Base-by-base conservation (phyloP, 495 filamentous ascomycete genomes). In the Penicillium atrosanguineum region DNA sequence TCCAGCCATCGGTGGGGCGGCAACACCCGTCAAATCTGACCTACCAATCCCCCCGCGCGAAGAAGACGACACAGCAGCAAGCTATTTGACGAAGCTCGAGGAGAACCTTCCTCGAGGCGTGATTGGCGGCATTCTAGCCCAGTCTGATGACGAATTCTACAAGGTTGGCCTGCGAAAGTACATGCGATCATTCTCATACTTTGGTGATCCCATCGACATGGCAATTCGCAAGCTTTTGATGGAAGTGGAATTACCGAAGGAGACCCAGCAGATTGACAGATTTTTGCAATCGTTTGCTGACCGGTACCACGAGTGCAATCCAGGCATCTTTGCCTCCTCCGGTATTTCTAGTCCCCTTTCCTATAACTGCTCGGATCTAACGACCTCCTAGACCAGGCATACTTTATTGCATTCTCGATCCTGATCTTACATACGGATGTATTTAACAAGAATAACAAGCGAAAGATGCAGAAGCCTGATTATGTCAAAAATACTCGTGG, bases 371-470 rank as follows among this genome's bases (percentile, higher is more conserved):
- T 39, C 69, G 34, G 21, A 20, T 44, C 50, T 47, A 57, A 50
- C 43, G 28, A 25, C 16, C 47, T 47, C 49, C 31, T 58, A 80
- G 94, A 97, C 59, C 89, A 97, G 72, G 91, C 94, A 38, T 96
- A 97, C 69, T 95, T 97, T 63, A 91, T 97, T 59, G 90, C 94
- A 15, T 99, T 97, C 62, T 97, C 95, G 2, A 86, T 97, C 39
- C 75, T 99, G 38, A 96, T 99, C 56, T 76, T 99, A 16, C 94
- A 99, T 61, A 97, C 94, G 0, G 94, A 99, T 66, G 90, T 95
- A 11, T 97, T 97, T 83, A 99, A 99, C 77, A 96, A 93, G 69
- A 97, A 97, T 76, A 97, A 97, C 69, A 97, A 96, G 72, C 83
- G 92, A 62, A 99, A 97, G 70, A 99, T 99, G 94, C 91, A 96